Conservation (phyloP, 495 filamentous ascomycete species). For the Pyronema omphalodes region DNA sequence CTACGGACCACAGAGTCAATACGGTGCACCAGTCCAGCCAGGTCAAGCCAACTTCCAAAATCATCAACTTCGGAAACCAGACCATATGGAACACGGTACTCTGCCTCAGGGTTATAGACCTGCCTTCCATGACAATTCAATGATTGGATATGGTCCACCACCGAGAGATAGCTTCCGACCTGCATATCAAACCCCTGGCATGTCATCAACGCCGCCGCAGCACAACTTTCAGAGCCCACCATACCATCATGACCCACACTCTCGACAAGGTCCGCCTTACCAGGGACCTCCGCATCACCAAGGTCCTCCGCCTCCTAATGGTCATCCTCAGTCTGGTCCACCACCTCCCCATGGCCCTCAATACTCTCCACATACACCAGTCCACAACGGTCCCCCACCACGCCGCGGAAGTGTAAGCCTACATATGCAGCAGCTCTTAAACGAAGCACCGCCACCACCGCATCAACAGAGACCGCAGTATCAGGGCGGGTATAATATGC, state of each 20-base stretch:
- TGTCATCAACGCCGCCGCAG: background rate
- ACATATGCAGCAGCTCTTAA: slow-evolving; percentile 10
- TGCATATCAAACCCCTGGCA: slow-evolving; percentile 26
- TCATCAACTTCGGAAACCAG: background rate
- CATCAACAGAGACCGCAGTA: slow-evolving; percentile 9
- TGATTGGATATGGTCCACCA: slow-evolving; percentile 43
- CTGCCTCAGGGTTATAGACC: slow-evolving; percentile 3
- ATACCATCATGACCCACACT: too few relatives aligned
- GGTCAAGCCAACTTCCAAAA: too few relatives aligned
- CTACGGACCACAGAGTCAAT: background rate
- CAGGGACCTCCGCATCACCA: too few relatives aligned
- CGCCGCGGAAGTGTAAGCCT: slow-evolving; percentile 10
- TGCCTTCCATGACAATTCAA: slow-evolving; percentile 35
- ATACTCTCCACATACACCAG: too few relatives aligned
- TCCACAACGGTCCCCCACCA: too few relatives aligned
- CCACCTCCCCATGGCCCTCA: too few relatives aligned
- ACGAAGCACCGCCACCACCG: slow-evolving; percentile 17
- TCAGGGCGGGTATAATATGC: slow-evolving; percentile 1
- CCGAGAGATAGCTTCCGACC: background rate
- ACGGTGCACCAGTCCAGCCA: background rate
- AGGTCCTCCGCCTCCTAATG: too few relatives aligned
- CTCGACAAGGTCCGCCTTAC: too few relatives aligned
- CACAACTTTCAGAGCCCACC: too few relatives aligned
- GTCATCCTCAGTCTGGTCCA: too few relatives aligned
- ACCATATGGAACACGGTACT: background rate